A percentile compares a stretch with the other conserved stretches of the same genome.
phyloP scores from a whole-genome alignment of 495 filamentous ascomycete genomes.

The Arthonia radiata region DNA sequence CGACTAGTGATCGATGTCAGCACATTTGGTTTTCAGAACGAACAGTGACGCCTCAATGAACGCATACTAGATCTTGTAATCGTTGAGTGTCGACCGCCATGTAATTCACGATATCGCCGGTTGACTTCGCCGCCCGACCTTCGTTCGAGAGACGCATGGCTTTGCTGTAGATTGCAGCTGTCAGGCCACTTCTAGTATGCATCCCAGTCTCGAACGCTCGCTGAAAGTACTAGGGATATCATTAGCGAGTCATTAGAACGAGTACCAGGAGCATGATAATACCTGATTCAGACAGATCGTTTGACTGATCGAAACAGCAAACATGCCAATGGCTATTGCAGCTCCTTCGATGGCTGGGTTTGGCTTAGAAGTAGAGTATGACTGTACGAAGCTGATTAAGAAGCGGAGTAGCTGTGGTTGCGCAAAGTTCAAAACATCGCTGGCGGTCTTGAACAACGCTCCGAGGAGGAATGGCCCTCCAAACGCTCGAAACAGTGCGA shows the following conservation, averaged over 20 bases:
- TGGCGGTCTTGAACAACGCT: constrained; percentile 58
- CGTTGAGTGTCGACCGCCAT: constrained; percentile 97
- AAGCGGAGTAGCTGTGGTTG: constrained; percentile 79
- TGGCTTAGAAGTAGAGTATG: constrained; percentile 31
- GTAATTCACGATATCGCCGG: constrained; percentile 95
- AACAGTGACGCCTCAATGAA: too few relatives aligned
- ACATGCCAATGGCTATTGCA: constrained; percentile 82
- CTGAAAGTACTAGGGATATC: constrained; percentile 97
- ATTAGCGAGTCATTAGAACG: too few relatives aligned
- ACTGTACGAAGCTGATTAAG: constrained; percentile 67
- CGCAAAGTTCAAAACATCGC: constrained; percentile 62
- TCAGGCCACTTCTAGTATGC: constrained; percentile 76
- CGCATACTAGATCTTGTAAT: constrained; percentile 81
- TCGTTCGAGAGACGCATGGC: constrained; percentile 78
- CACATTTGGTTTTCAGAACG: too few relatives aligned
- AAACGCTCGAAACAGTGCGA: constrained; percentile 68
- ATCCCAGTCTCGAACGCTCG: constrained; percentile 85
- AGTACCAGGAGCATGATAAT: too few relatives aligned
- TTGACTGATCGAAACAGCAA: constrained; percentile 60
- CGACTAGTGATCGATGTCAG: too few relatives aligned
- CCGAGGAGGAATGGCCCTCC: constrained; percentile 61
- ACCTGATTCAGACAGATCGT: constrained; percentile 68
- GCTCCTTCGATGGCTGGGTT: constrained; percentile 55
- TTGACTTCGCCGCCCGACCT: constrained; percentile 70
- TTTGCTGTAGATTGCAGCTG: constrained; percentile 80